Base-by-base conservation (phyloP, 805 yeast species). In the Spathaspora passalidarum region DNA sequence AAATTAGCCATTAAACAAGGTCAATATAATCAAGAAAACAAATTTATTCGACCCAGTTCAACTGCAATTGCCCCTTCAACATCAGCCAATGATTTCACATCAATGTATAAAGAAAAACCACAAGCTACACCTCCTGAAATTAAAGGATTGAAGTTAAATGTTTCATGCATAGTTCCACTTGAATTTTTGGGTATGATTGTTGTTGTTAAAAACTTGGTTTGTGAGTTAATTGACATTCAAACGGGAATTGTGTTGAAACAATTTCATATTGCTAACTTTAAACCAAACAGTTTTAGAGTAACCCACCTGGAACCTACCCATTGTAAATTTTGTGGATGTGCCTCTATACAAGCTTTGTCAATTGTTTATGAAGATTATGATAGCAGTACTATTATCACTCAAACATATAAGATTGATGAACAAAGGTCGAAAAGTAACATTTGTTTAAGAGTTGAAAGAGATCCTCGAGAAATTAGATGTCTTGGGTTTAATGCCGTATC, bases 251-350 rank as follows among this genome's bases (percentile, higher is more conserved):
- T 86, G 32, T 68, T 89, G 44, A 80, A 80, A 51, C 76, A 72
- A 36, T 77, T 88, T 54, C 65, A 72, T 22, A 78, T 89, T 39
- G 87, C 84, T 0, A 76, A 76, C 32, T 83, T 81, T 66, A 80
- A 80, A 52, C 77, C 79, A 2, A 77, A 77, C 2, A 60, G 85
- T 0, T 76, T 89, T 50, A 69, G 74, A 46, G 94, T 86, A 1
- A 80, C 88, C 51, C 96, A 89, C 59, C 84, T 86, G 37, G 89
- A 84, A 53, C 95, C 96, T 5, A 82, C 89, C 0, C 96, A 89
- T 66, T 89, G 97, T 65, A 76, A 86, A 39, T 89, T 89, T 64
- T 89, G 97, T 69, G 97, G 97, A 2, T 85, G 95, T 68, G 89
- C 87, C 0, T 84, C 96, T 0, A 77, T 89, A 35, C 75, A 81